Base-by-base conservation (phyloP, 2,329 filamentous ascomycete species). In the Aspergillus alliaceus region DNA sequence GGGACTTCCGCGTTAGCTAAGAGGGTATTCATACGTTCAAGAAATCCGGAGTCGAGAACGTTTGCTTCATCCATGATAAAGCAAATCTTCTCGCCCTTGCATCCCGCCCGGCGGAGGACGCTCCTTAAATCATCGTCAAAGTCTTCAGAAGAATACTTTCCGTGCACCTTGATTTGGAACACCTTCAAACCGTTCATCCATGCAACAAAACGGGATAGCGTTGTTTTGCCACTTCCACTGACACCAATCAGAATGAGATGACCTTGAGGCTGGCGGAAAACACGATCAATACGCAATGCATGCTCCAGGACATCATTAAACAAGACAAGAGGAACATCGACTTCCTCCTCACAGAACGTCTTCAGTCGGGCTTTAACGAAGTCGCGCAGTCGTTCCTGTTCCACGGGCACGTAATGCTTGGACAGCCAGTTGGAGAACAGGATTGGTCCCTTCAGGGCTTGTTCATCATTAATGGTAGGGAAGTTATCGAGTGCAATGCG, bases 61-160 rank as follows among this genome's bases (percentile, higher is more conserved):
- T 99, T 99, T 9, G 93, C 90, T 79, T 99, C 95, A 72, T 99
- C 95, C 93, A 99, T 98, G 80, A 99, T 97, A 81, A 99, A 99
- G 79, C 96, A 99, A 49, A 99, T 96, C 82, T 98, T 98, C 74
- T 99, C 95, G 34, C 95, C 95, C 80, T 97, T 97, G 80, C 93
- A 98, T 61, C 95, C 95, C 66, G 91, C 96, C 56, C 95, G 86
- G 46, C 95, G 89, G 39, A 99, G 85, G 8, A 99, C 95, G 71
- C 93, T 93, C 63, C 96, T 86, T 34, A 99, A 81, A 74, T 99
- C 95, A 57, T 99, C 96, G 71, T 99, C 95, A 71, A 99, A 99
- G 77, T 99, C 95, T 72, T 98, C 95, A 1, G 90, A 90, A 15
- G 95, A 97, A 77, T 99, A 99, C 72, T 93, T 97, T 63, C 95